These are phyloP conservation scores for Pseudogymnoascus verrucosus DNA, from an alignment of 2,329 filamentous ascomycete species.

Conservation along the genomic window DNA sequence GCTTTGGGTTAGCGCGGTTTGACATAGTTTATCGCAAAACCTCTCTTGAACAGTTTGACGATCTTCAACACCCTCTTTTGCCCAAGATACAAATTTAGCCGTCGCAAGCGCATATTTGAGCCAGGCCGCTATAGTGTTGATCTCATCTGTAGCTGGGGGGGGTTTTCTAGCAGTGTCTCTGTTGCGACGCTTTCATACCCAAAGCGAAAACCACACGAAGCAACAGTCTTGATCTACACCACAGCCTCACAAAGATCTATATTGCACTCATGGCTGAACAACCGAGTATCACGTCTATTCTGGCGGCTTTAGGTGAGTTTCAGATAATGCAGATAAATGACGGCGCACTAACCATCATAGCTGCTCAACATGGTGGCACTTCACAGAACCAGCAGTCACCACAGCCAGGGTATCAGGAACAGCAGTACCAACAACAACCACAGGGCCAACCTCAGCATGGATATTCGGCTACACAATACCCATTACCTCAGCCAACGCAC, in stretches of 20 bases:
- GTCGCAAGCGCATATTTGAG: background rate
- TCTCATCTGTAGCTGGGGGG: background rate
- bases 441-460: constrained; percentile 33
- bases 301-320: constrained; percentile 40
- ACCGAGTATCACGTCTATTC: constrained; percentile 41
- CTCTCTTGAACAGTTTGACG: constrained; percentile 1
- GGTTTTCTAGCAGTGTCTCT: background rate
- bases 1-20: background rate
- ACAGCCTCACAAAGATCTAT: background rate
- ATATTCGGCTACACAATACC: constrained; percentile 32
- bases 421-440: constrained; percentile 33
- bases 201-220: background rate
- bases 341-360: constrained; percentile 4
- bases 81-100: background rate
- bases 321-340: background rate
- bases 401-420: constrained; percentile 27
- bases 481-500: constrained; percentile 48
- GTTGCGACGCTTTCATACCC: background rate
- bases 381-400: constrained; percentile 31
- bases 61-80: background rate
- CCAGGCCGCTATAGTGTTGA: background rate
- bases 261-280: constrained; percentile 34
- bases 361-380: constrained; percentile 12
- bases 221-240: background rate
- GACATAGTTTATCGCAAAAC: constrained; percentile 6